Conservation (phyloP, 176 grass and related monocot genomes). For the Zizania latifolia region DNA sequence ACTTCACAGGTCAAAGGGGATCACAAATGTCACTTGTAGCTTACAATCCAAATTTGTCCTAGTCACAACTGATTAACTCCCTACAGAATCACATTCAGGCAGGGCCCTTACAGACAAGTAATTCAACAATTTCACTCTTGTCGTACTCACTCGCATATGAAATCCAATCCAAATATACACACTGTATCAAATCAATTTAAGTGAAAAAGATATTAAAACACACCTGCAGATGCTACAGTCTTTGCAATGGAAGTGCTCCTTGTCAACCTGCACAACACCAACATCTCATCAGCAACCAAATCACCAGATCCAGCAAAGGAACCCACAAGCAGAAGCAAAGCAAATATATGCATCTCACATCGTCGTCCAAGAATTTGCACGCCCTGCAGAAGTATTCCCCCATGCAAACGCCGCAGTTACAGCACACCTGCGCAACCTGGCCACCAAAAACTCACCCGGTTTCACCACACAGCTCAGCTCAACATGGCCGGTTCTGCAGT, state of each 20-base stretch:
- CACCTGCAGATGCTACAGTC: constrained; percentile 94
- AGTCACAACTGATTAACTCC: not conserved
- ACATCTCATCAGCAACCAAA: constrained; percentile 5
- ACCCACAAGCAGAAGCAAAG: not conserved
- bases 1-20: not conserved
- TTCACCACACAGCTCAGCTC: not conserved
- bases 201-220: too few species aligned
- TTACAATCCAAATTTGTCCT: too few species aligned
- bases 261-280: constrained; percentile 40
- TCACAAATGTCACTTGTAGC: too few species aligned
- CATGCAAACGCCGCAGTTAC: constrained; percentile 75
- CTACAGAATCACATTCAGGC: not conserved
- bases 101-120: not conserved
- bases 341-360: constrained; percentile 34
- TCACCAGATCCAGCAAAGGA: not conserved
- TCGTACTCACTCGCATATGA: not conserved
- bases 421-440: constrained; percentile 62
- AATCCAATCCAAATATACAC: not conserved
- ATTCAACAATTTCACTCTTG: not conserved
- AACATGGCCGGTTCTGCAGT: not conserved
- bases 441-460: not conserved
- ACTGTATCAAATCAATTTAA: not conserved
- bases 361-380: constrained; percentile 80
- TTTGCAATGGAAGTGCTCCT: constrained; percentile 71
- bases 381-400: constrained; percentile 76